phyloP scores from a whole-genome alignment of 2,329 filamentous ascomycete species.

The Cadophora sp. region DNA sequence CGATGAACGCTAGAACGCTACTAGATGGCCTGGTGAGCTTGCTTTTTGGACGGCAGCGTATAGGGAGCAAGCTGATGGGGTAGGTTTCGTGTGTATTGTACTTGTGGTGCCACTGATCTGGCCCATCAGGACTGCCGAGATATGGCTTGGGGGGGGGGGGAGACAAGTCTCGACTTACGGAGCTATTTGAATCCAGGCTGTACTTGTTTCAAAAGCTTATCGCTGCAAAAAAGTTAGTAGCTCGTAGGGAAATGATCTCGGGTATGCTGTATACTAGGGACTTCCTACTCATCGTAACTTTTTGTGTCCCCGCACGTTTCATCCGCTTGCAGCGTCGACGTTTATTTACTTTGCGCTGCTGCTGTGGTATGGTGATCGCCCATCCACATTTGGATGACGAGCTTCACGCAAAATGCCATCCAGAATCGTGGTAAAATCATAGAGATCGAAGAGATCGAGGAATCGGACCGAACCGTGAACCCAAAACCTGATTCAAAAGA shows the following conservation, averaged over 20 bases:
- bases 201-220: neutral
- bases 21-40: neutral
- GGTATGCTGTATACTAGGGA: too few relatives aligned
- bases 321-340: neutral
- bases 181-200: too few relatives aligned
- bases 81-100: neutral
- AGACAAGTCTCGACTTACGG: neutral
- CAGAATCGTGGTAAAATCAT: neutral
- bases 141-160: neutral
- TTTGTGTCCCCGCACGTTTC: constrained; percentile 9
- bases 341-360: neutral
- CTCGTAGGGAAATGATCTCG: too few relatives aligned
- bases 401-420: neutral
- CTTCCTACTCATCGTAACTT: neutral
- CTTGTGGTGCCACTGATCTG: neutral
- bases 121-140: too few relatives aligned
- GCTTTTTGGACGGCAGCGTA: neutral
- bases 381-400: neutral
- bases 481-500: neutral
- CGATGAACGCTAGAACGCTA: neutral
- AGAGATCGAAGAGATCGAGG: neutral
- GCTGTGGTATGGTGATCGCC: too few relatives aligned
- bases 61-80: neutral
- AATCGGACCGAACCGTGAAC: neutral
- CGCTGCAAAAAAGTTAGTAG: neutral